Evolutionary conservation across 176 grass and related monocot species (phyloP).

Genomic region (Tillandsia fasciculata): DNA sequence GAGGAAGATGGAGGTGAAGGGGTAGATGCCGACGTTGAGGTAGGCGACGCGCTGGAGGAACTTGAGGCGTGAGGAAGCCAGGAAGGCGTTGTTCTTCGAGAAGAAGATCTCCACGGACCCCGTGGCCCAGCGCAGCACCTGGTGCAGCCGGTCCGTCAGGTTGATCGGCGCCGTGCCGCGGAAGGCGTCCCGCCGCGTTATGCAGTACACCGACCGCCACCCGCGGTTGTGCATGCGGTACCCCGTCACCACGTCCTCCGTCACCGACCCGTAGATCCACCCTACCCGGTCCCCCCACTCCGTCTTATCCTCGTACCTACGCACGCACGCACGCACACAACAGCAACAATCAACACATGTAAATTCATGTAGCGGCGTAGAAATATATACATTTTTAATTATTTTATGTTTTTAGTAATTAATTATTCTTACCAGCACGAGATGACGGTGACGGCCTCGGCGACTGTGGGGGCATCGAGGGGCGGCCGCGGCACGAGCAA

Average conservation of each 20-base stretch:
- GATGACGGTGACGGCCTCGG: constrained; percentile 63
- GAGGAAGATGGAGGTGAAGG: constrained; percentile 38
- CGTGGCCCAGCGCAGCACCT: constrained; percentile 88
- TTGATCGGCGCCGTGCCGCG: constrained; percentile 88
- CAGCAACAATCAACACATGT: too few relatives aligned
- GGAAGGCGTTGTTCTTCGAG: constrained; percentile 79
- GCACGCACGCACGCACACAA: too few relatives aligned
- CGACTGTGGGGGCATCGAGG: constrained; percentile 55
- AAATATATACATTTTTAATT: too few relatives aligned
- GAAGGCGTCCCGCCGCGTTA: constrained; percentile 78
- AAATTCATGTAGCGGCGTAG: too few relatives aligned
- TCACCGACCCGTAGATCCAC: constrained; percentile 93
- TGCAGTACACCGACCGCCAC: constrained; percentile 96
- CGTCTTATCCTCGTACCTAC: constrained; percentile 66
- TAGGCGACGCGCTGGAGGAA: constrained; percentile 66
- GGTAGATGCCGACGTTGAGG: constrained; percentile 41
- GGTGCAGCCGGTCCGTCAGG: constrained; percentile 85
- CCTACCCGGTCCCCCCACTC: constrained; percentile 76
- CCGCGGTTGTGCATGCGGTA: constrained; percentile 93
- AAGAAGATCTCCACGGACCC: constrained; percentile 96
- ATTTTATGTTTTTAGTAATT: neutral
- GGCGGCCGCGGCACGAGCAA: constrained; percentile 37
- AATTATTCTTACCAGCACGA: constrained; percentile 45
- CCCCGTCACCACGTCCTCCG: constrained; percentile 83
- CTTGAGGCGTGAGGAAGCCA: constrained; percentile 56